Base-by-base conservation (phyloP, 2,329 filamentous ascomycete species). In the Podosphaera fusca region DNA sequence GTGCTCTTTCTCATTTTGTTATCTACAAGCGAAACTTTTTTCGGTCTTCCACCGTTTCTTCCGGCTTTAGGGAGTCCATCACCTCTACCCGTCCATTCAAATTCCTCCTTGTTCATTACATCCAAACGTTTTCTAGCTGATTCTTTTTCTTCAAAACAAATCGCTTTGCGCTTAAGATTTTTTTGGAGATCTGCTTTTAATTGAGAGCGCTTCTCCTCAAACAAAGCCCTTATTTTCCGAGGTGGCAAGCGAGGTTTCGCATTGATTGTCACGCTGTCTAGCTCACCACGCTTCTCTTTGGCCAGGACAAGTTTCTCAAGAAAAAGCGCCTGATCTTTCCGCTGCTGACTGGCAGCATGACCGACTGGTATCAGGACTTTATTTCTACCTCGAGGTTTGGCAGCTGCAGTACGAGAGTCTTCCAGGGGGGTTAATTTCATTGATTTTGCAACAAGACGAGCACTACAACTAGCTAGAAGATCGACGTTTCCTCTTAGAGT, bases 401-500 rank as follows among this genome's bases (percentile, higher is more conserved):
- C 50, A 40, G 5, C 21, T 38, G 29, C 10, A 21, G 34, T 45
- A 51, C 35, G 56, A 74, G 21, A 38, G 29, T 42, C 49, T 58
- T 40, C 54, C 9, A 31, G 33, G 14, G 38, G 73, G 52, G 74
- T 73, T 12, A 87, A 68, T 42, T 77, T 74, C 59, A 79, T 79
- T 60, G 83, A 80, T 36, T 73, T 77, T 10, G 84, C 84, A 51
- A 84, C 72, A 58, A 94, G 77, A 58, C 85, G 81, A 8, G 82
- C 77, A 55, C 79, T 78, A 60, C 81, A 82, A 40, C 81, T 78
- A n/a, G 78, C 82, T 2, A 94, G 71, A 3, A 94, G 72, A 65
- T 89, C 84, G 42, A 86, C 80, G 31, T 78, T 75, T 30, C 76
- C 73, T 36, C 70, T 72, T 33, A 78, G 73, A 31, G 73, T 70